Conservation (phyloP, 148 eudicot genomes). For the Amaranthus cruentus region DNA sequence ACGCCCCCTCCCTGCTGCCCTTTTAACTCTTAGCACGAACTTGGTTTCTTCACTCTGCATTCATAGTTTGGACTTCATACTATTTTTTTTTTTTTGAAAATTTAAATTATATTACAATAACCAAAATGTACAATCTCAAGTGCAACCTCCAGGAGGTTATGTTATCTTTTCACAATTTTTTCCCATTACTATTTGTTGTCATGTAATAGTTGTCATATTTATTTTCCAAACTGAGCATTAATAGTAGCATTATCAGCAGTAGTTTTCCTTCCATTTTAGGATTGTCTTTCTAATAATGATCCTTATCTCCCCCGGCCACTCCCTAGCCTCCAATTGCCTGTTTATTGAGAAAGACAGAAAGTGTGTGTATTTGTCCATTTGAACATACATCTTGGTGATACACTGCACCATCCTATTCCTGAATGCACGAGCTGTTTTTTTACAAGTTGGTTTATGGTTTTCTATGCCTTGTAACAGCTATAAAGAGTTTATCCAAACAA, state of each 20-base stretch:
- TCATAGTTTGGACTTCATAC: too few species aligned
- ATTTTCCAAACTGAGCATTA: neutral
- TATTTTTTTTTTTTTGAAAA: too few species aligned
- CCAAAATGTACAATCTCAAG: too few species aligned
- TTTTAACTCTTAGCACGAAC: too few species aligned
- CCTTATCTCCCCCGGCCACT: neutral
- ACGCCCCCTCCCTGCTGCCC: too few species aligned
- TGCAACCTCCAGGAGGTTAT: too few species aligned
- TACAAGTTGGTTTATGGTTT: slow-evolving; percentile 1
- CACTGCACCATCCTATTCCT: neutral
- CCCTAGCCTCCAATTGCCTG: too few species aligned
- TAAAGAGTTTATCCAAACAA: slow-evolving; percentile 42
- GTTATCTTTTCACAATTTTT: too few species aligned
- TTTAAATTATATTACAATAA: too few species aligned
- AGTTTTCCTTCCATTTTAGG: neutral
- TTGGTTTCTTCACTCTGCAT: too few species aligned
- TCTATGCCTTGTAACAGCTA: slow-evolving; percentile 32
- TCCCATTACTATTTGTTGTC: neutral
- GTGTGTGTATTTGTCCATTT: neutral
- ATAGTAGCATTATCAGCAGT: neutral
- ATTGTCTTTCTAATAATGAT: neutral
- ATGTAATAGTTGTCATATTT: too few species aligned
- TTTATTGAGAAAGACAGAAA: neutral
- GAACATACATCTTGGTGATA: too few species aligned
- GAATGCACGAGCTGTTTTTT: neutral